These are phyloP conservation scores for Talaromyces stipitatus DNA, from an alignment of 495 filamentous ascomycete species.

Conservation along the genomic window DNA sequence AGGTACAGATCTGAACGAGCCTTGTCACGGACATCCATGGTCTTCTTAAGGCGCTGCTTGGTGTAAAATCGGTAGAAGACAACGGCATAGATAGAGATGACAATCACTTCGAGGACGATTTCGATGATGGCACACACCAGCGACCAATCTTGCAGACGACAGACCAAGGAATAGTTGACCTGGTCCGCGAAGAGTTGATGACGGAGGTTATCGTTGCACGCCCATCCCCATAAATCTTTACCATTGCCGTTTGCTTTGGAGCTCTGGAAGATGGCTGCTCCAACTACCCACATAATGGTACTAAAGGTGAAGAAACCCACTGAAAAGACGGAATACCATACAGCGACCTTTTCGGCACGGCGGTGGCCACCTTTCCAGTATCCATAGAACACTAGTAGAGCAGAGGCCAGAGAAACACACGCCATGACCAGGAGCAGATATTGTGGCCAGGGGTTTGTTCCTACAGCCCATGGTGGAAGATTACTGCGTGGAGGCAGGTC, in stretches of 20 bases:
- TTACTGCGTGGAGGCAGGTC: slow-evolving; percentile 63
- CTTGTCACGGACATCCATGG: slow-evolving; percentile 91
- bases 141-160: slow-evolving; percentile 93
- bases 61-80: slow-evolving; percentile 95
- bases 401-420: slow-evolving; percentile 70
- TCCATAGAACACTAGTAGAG: slow-evolving; percentile 70
- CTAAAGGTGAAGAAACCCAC: slow-evolving; percentile 91
- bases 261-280: slow-evolving; percentile 75
- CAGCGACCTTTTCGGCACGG: slow-evolving; percentile 81
- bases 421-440: slow-evolving; percentile 70
- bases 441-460: slow-evolving; percentile 84
- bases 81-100: slow-evolving; percentile 85
- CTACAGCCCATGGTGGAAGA: slow-evolving; percentile 72
- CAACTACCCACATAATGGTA: slow-evolving; percentile 86
- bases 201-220: slow-evolving; percentile 81
- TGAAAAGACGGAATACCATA: slow-evolving; percentile 91
- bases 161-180: slow-evolving; percentile 86
- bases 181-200: slow-evolving; percentile 64
- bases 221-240: slow-evolving; percentile 95
- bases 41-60: slow-evolving; percentile 88
- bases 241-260: slow-evolving; percentile 61
- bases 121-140: slow-evolving; percentile 97
- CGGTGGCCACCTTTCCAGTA: slow-evolving; percentile 87
- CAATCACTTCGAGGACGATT: slow-evolving; percentile 84
- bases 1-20: slow-evolving; percentile 93